phyloP scores from a whole-genome alignment of 169 alveolate species.

The Blepharisma undulans region DNA sequence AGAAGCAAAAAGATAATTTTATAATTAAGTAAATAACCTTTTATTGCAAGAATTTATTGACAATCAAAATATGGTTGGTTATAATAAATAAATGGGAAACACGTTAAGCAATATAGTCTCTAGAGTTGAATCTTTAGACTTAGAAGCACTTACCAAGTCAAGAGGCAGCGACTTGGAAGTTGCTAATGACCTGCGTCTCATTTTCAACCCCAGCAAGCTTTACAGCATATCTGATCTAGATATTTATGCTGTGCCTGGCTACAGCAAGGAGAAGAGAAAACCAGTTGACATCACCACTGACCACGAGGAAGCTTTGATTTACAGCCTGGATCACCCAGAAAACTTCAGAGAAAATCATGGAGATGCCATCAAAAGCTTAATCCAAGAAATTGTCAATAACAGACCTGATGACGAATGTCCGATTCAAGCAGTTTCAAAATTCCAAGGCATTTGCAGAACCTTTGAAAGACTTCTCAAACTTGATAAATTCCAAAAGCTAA shows the following conservation, averaged over 20 bases:
- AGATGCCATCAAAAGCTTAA: slow-evolving; percentile 6
- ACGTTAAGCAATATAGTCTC: neutral
- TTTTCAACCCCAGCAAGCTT: neutral
- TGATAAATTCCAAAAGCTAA: neutral
- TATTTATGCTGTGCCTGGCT: neutral
- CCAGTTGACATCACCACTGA: neutral
- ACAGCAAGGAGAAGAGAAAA: neutral
- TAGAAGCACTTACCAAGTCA: neutral
- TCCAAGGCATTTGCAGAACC: slow-evolving; percentile 11
- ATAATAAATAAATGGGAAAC: slow-evolving; percentile 25
- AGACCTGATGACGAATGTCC: neutral
- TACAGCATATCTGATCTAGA: neutral
- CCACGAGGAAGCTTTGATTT: slow-evolving; percentile 20
- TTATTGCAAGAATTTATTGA: neutral
- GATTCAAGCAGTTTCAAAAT: neutral
- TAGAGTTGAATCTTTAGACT: neutral
- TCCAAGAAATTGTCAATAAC: neutral
- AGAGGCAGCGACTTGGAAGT: neutral
- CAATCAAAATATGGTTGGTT: neutral
- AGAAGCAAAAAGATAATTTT: no score
- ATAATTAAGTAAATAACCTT: no score
- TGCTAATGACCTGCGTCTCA: neutral
- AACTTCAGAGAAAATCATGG: slow-evolving; percentile 16
- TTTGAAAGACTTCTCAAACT: neutral
- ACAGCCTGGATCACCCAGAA: neutral